Conservation (phyloP, 2,329 filamentous ascomycete species). For the Knoxdaviesia capensis region DNA sequence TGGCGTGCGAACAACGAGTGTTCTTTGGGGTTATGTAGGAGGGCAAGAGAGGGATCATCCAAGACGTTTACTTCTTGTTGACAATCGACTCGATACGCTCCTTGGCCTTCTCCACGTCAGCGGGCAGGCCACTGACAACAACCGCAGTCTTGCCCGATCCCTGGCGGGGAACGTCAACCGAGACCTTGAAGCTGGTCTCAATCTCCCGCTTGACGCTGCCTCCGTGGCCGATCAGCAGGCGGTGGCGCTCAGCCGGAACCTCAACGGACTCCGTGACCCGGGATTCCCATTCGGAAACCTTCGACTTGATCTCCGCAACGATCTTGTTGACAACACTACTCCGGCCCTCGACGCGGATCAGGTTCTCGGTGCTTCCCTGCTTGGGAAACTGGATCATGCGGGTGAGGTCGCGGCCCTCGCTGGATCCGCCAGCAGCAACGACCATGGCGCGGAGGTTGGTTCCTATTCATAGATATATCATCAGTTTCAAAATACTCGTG, state of each 20-base stretch:
- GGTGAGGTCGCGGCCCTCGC: slow-evolving; percentile 64
- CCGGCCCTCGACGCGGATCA: slow-evolving; percentile 75
- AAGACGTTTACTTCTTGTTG: slow-evolving; percentile 41
- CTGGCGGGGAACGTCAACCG: slow-evolving; percentile 80
- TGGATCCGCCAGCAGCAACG: slow-evolving; percentile 69
- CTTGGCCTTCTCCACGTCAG: slow-evolving; percentile 69
- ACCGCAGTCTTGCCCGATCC: slow-evolving; percentile 67
- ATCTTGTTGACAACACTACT: slow-evolving; percentile 77
- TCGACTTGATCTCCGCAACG: slow-evolving; percentile 56
- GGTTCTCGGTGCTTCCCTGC: slow-evolving; percentile 60
- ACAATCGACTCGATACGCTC: slow-evolving; percentile 60
- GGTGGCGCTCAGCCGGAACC: slow-evolving; percentile 76
- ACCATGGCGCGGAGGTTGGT: slow-evolving; percentile 75
- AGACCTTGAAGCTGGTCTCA: slow-evolving; percentile 70
- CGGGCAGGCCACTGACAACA: slow-evolving; percentile 63
- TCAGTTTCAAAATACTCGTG: not conserved
- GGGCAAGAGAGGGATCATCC: too few species aligned
- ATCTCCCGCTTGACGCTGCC: slow-evolving; percentile 73
- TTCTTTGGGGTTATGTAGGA: too few species aligned
- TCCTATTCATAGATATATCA: slow-evolving; percentile 26
- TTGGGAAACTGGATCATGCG: slow-evolving; percentile 91
- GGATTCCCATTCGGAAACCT: slow-evolving; percentile 67
- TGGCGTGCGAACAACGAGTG: too few species aligned
- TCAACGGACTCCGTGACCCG: slow-evolving; percentile 64
- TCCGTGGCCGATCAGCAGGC: slow-evolving; percentile 75